phyloP scores from a whole-genome alignment of 768 basidiomycete species.

The Sarcomyxa edulis region DNA sequence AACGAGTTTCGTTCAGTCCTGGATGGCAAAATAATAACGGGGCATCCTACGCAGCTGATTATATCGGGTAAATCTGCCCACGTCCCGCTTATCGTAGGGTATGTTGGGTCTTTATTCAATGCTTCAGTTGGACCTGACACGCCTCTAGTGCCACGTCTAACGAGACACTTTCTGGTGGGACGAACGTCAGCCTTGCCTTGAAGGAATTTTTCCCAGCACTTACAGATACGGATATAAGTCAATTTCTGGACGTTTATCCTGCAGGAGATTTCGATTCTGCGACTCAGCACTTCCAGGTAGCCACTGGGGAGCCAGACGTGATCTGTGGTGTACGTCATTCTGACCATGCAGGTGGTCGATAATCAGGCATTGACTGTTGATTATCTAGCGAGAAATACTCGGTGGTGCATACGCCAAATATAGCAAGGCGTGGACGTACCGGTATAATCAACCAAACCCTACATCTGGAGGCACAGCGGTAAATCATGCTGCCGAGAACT shows the following conservation, averaged over 20 bases:
- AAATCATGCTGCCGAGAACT: constrained; percentile 55
- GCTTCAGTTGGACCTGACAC: background rate
- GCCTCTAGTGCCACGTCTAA: constrained; percentile 46
- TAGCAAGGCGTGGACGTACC: constrained; percentile 44
- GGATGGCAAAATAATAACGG: constrained; percentile 46
- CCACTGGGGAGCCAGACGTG: constrained; percentile 44
- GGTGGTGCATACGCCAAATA: constrained; percentile 32
- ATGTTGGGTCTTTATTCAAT: constrained; percentile 10
- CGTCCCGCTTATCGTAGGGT: constrained; percentile 62
- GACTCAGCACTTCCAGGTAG: constrained; percentile 34
- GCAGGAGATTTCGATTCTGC: constrained; percentile 35
- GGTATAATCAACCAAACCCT: constrained; percentile 54
- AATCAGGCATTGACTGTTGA: background rate
- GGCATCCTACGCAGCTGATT: constrained; percentile 44
- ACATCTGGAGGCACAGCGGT: constrained; percentile 30
- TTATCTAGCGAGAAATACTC: constrained; percentile 36
- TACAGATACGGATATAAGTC: constrained; percentile 29
- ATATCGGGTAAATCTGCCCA: constrained; percentile 36
- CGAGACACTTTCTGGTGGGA: constrained; percentile 45
- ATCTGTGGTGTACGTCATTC: constrained; percentile 45
- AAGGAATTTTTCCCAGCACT: constrained; percentile 40
- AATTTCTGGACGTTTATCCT: constrained; percentile 37
- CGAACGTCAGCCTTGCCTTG: constrained; percentile 30
- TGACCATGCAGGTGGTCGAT: background rate
- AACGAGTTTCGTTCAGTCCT: too few species aligned